Percentiles rank a stretch among this genome's conserved stretches.
Evolutionary conservation across 495 filamentous ascomycete genomes (phyloP).

Genomic region (Daldinia grandis): DNA sequence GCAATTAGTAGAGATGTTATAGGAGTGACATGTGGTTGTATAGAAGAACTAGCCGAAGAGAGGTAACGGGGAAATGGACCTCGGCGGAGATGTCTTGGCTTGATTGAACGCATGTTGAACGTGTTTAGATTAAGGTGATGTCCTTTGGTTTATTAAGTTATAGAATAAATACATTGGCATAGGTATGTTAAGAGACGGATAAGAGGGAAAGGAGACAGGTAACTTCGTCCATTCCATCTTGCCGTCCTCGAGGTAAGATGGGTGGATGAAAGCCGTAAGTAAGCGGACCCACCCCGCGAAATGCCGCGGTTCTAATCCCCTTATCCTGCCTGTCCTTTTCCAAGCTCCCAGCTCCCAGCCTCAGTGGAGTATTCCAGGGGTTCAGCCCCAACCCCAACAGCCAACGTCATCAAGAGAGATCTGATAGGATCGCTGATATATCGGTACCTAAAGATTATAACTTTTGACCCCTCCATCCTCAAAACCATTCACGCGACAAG

Average conservation of each 20-base stretch:
- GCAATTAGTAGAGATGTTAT: constrained; percentile 92
- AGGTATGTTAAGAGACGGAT: neutral
- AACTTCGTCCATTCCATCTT: constrained; percentile 19
- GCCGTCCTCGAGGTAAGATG: constrained; percentile 6
- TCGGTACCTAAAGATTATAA: no score
- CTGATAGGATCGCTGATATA: constrained; percentile 26
- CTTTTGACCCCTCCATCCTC: constrained; percentile 15
- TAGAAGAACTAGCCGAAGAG: constrained; percentile 39
- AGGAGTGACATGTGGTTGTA: constrained; percentile 52
- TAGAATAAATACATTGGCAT: neutral
- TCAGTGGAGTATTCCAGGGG: constrained; percentile 15
- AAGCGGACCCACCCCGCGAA: constrained; percentile 37
- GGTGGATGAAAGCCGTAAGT: constrained; percentile 31
- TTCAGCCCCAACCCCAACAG: constrained; percentile 8
- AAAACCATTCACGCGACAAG: constrained; percentile 20
- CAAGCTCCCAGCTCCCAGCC: constrained; percentile 26
- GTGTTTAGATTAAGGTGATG: neutral
- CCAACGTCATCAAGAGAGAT: constrained; percentile 24
- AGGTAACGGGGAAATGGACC: constrained; percentile 38
- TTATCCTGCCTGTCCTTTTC: neutral
- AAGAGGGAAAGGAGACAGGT: neutral
- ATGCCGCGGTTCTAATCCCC: constrained; percentile 25
- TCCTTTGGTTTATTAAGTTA: neutral
- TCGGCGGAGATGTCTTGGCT: constrained; percentile 38
- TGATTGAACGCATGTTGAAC: constrained; percentile 45